Base-by-base conservation (phyloP, 176 grass and related monocot genomes). In the Lolium rigidum region DNA sequence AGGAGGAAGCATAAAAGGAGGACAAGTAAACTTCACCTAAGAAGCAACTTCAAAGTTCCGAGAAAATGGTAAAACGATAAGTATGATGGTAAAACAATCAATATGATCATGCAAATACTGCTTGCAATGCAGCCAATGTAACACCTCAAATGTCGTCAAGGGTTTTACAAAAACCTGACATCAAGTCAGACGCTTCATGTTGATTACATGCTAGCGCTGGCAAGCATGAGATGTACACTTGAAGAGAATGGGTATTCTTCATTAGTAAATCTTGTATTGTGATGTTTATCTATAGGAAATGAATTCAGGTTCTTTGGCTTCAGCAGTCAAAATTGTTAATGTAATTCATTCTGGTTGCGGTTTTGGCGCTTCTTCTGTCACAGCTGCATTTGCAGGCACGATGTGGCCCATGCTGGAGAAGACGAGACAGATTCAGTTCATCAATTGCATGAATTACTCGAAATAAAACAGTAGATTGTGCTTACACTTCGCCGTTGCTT, bases 401-500 rank as follows among this genome's bases (percentile, higher is more conserved):
- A 5, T 10, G 21, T 71, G 25, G 5, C 26, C 62, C 50, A 25
- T 46, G 66, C 81, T 91, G 76, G 26, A 69, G 16, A 87, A 68
- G 50, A 70, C 3, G 5, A 15, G 14, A 67, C 57, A 16, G 7
- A n/a, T 52, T 49, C 57, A 88, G 61, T 63, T 56, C 26, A 55
- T 70, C 41, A 77, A 26, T 49, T 85, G 52, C 11, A 18, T 37
- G 62, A 71, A 22, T 38, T 62, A 46, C 13, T 44, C 11, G 28
- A 55, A 72, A 63, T 24, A 22, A n/a, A 58, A 15, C 7, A 7
- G 24, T 0, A 24, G 83, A 63, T 76, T 5, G 7, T 17, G 72
- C 83, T 89, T 75, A 94, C 89, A n/a, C 64, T 70, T 89, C 55
- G 10, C 24, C 11, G 7, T 67, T 86, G 76, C 31, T 94, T 84